Conservation (phyloP, 306 rosid genomes). For the Prunus campanulata region DNA sequence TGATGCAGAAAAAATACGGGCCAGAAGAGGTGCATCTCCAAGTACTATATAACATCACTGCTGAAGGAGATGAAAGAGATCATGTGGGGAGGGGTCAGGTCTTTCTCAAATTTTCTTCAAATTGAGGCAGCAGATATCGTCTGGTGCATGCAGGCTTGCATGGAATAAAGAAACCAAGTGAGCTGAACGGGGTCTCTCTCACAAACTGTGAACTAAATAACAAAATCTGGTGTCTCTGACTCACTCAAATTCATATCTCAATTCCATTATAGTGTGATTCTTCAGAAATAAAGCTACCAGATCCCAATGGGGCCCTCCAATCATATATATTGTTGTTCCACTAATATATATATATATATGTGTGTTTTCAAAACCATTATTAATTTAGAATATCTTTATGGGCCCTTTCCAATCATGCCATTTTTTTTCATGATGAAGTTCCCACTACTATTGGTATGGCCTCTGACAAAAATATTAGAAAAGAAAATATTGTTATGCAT, state of each 20-base stretch:
- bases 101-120: not conserved
- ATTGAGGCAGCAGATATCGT: not conserved
- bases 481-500: not conserved
- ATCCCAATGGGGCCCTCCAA: slow-evolving; percentile 21
- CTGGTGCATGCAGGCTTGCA: not conserved
- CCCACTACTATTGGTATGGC: slow-evolving; percentile 4
- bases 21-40: not conserved
- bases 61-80: not conserved
- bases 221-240: slow-evolving; percentile 5
- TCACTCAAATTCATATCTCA: not conserved
- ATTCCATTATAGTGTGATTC: not conserved
- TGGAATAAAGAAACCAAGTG: slow-evolving; percentile 27
- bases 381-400: slow-evolving; percentile 16
- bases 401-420: slow-evolving; percentile 10
- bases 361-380: not conserved
- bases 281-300: not conserved
- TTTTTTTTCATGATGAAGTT: not conserved
- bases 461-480: slow-evolving; percentile 2
- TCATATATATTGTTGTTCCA: slow-evolving; percentile 3
- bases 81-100: not conserved
- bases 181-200: slow-evolving; percentile 26
- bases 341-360: not conserved
- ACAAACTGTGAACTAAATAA: not conserved
- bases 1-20: not conserved
- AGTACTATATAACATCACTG: not conserved